phyloP scores from a whole-genome alignment of 2,329 filamentous ascomycete species.

The Huntiella bhutanensis region DNA sequence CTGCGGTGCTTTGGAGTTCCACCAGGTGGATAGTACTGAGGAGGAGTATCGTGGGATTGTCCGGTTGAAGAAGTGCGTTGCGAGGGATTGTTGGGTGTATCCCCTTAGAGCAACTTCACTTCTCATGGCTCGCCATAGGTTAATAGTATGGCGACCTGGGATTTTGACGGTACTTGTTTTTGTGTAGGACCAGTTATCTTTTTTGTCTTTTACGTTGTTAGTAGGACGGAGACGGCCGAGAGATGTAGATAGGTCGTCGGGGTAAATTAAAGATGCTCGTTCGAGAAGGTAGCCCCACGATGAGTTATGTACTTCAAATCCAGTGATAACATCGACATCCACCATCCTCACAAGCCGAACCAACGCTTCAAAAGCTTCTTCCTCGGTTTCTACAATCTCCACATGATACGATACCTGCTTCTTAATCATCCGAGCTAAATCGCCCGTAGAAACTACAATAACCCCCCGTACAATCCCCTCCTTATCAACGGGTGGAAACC shows the following conservation, averaged over 20 bases:
- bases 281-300: slow-evolving; percentile 97
- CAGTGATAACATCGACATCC: slow-evolving; percentile 85
- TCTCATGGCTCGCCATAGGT: slow-evolving; percentile 91
- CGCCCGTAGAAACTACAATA: slow-evolving; percentile 40
- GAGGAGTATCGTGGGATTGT: slow-evolving; percentile 78
- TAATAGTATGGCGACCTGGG: slow-evolving; percentile 92
- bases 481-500: slow-evolving; percentile 2
- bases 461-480: slow-evolving; percentile 40
- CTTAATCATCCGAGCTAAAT: too few relatives aligned
- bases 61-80: slow-evolving; percentile 72
- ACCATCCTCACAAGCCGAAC: slow-evolving; percentile 66
- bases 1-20: slow-evolving; percentile 18
- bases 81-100: slow-evolving; percentile 92
- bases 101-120: slow-evolving; percentile 80
- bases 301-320: slow-evolving; percentile 81
- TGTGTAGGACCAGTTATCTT: slow-evolving; percentile 80
- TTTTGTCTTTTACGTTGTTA: slow-evolving; percentile 38
- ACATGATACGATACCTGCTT: slow-evolving; percentile 26
- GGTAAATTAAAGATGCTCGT: slow-evolving; percentile 66
- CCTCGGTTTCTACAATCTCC: slow-evolving; percentile 45
- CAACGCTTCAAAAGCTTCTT: slow-evolving; percentile 70
- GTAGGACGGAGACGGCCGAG: slow-evolving; percentile 23
- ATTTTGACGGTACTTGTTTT: slow-evolving; percentile 80
- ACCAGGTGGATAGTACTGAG: slow-evolving; percentile 66
- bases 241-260: slow-evolving; percentile 79